phyloP scores from a whole-genome alignment of 208 protist genomes.

The Perkinsela sp. region DNA sequence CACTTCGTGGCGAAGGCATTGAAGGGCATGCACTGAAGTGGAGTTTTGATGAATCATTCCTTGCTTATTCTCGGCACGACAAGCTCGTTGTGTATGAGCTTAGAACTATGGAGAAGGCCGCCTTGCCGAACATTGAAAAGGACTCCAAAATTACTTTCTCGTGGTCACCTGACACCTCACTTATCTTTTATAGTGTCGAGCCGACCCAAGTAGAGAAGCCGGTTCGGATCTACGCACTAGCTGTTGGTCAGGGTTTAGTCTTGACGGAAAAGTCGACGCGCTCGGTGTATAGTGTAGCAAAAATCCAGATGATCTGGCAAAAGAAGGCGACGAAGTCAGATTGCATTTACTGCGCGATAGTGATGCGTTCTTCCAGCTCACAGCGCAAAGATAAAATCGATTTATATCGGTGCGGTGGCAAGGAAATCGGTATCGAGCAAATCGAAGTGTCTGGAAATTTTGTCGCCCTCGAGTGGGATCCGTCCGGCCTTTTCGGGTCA shows the following conservation, averaged over 20 bases:
- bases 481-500: not conserved
- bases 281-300: not conserved
- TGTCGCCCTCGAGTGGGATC: not conserved
- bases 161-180: not conserved
- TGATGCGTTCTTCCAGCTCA: not conserved
- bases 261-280: not conserved
- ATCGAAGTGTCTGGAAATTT: not conserved
- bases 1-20: not conserved
- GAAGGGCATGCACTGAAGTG: not conserved
- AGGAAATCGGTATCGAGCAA: not conserved
- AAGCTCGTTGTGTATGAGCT: not conserved
- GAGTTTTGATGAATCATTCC: not conserved
- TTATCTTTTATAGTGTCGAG: not conserved
- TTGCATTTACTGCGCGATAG: not conserved
- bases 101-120: not conserved
- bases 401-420: not conserved
- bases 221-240: not conserved
- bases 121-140: not conserved
- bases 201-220: not conserved
- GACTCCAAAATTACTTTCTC: not conserved
- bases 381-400: not conserved
- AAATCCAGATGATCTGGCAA: slow-evolving; percentile 1
- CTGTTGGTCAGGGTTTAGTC: not conserved
- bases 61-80: not conserved
- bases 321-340: not conserved